Conservation (phyloP, 768 basidiomycete species). For the Holtermannia corniformis region DNA sequence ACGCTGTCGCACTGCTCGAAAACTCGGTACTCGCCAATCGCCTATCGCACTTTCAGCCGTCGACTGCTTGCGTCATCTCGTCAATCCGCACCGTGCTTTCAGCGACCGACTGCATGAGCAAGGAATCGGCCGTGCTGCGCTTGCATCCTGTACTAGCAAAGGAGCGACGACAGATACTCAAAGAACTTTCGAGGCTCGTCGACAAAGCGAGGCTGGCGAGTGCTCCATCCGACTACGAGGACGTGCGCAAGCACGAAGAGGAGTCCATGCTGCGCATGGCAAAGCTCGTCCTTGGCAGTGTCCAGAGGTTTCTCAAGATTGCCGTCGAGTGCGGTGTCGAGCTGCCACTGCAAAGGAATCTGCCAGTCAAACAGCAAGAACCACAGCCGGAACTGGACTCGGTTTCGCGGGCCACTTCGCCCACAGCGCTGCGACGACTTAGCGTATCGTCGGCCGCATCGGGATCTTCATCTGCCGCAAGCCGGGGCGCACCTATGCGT, state of each 20-base stretch:
- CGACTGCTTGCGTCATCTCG: constrained; percentile 88
- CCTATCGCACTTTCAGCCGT: constrained; percentile 77
- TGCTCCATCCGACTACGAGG: neutral
- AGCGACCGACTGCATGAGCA: constrained; percentile 70
- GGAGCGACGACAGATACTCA: constrained; percentile 72
- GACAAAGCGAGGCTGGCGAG: constrained; percentile 28
- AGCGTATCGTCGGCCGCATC: neutral
- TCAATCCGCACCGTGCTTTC: constrained; percentile 80
- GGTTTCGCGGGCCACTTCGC: neutral
- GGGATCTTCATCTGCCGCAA: neutral
- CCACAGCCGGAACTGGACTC: neutral
- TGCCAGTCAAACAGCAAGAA: neutral
- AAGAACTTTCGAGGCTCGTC: constrained; percentile 71
- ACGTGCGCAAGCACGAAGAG: neutral
- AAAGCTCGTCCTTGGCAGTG: constrained; percentile 57
- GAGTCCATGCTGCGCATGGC: constrained; percentile 2
- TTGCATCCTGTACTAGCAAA: constrained; percentile 57
- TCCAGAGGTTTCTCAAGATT: constrained; percentile 59
- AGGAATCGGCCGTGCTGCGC: constrained; percentile 65
- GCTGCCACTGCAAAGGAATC: constrained; percentile 19
- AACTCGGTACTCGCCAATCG: constrained; percentile 71
- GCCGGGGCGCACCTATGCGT: neutral
- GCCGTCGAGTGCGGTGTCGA: constrained; percentile 42
- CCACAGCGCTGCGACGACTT: neutral
- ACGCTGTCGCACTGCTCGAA: constrained; percentile 75